These are phyloP conservation scores for Casaregolazyma lundiana DNA, from an alignment of 1,139 yeast species.

Conservation along the genomic window DNA sequence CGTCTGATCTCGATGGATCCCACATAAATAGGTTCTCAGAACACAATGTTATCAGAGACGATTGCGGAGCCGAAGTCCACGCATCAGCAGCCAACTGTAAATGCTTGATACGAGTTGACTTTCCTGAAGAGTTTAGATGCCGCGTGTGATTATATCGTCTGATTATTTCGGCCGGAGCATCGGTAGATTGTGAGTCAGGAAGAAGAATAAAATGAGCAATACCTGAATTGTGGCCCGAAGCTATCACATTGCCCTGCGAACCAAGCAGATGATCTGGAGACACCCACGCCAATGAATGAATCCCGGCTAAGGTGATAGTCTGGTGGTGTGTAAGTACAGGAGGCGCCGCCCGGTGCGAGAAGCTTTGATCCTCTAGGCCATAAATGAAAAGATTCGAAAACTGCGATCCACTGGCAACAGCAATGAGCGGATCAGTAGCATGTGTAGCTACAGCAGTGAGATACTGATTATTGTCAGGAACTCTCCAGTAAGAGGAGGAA, in stretches of 20 bases:
- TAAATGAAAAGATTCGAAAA: constrained; percentile 61
- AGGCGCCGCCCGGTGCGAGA: background rate
- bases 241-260: constrained; percentile 38
- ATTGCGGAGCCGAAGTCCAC: constrained; percentile 41
- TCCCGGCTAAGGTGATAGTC: constrained; percentile 66
- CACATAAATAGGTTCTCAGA: constrained; percentile 64
- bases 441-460: constrained; percentile 55
- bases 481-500: constrained; percentile 53
- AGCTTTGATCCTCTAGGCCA: constrained; percentile 36
- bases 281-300: constrained; percentile 64
- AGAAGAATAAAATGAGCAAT: constrained; percentile 61
- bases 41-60: constrained; percentile 53
- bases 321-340: constrained; percentile 61
- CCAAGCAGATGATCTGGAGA: constrained; percentile 35
- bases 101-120: constrained; percentile 36
- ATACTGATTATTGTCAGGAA: constrained; percentile 55
- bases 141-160: constrained; percentile 71
- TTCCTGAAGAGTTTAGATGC: constrained; percentile 37
- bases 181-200: constrained; percentile 49
- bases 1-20: constrained; percentile 57
- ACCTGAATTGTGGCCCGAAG: constrained; percentile 71
- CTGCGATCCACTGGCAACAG: constrained; percentile 57
- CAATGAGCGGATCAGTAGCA: constrained; percentile 44
- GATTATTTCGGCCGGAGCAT: constrained; percentile 62
- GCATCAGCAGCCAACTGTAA: constrained; percentile 36